Base-by-base conservation (phyloP, 371 early-diverging fungal genomes). In the Gilbertella persicaria region DNA sequence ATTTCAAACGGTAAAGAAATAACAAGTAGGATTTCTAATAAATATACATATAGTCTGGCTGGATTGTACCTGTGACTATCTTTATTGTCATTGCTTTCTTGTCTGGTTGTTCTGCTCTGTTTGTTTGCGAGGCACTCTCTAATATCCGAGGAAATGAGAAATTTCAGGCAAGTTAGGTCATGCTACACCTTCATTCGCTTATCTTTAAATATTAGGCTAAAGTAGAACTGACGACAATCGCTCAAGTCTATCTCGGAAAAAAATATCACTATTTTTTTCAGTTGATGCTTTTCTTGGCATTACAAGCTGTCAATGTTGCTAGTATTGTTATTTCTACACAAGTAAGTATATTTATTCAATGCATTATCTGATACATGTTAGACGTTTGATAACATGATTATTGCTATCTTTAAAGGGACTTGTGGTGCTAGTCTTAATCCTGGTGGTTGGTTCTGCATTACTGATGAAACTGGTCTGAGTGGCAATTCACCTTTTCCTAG, bases 61-160 rank as follows among this genome's bases (percentile, higher is more conserved):
- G 75, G 75, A 20, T 62, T 19, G 62, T 66, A 3, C 80, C 84
- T 17, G 39, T 76, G 9, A 46, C 82, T 26, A 71, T 73, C 3
- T 82, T 83, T 45, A 41, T 64, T 7, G 37, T 74, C 3, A 63
- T 82, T 5, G 77, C 70, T 9, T 41, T 74, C 9, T 59, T 84
- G 14, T 79, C 82, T 17, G 68, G 71, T 2, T 71, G 76, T 19
- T 73, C 82, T 13, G 76, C 84, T 17, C 67, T 92, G 14, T 89
- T 92, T 56, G 81, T 89, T 20, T 83, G 88, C 51, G 92, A 92
- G 55, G 86, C 87, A 10, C 81, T 92, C 77, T 86, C 89, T 40
- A 82, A 80, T 41, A 82, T 90, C 33, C 84, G 85, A 8, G 93
- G 91, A 16, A 92, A 91, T 66, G 82, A 84, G 43, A 75, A 80